Evolutionary conservation across 257 asterid species (phyloP).

Genomic region (Rauvolfia tetraphylla): DNA sequence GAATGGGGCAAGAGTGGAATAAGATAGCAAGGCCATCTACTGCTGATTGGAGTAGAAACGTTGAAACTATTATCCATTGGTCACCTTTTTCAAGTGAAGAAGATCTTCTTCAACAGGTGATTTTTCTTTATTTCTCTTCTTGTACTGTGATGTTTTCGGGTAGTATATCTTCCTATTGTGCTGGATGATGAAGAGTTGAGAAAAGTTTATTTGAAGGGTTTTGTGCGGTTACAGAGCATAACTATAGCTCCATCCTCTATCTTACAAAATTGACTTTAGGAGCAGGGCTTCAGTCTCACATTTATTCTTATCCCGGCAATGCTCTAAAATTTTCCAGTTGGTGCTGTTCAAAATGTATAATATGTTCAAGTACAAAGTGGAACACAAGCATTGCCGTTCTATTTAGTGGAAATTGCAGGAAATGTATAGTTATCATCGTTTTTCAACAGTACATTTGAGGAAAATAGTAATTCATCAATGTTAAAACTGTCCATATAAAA

Average conservation of each 20-base stretch:
- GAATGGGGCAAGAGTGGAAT: slow-evolving; percentile 42
- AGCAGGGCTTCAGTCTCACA: neutral
- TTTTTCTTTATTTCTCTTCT: slow-evolving; percentile 5
- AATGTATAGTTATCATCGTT: neutral
- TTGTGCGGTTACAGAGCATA: neutral
- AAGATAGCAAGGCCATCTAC: slow-evolving; percentile 38
- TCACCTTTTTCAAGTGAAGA: slow-evolving; percentile 86
- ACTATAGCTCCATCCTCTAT: neutral
- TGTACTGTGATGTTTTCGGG: neutral
- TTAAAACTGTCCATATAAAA: neutral
- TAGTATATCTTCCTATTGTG: neutral
- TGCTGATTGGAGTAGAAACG: slow-evolving; percentile 55
- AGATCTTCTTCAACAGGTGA: slow-evolving; percentile 86
- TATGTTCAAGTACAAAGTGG: neutral
- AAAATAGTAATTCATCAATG: too few species aligned
- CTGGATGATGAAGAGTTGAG: neutral
- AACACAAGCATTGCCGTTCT: neutral
- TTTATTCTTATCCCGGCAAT: neutral
- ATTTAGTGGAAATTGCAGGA: neutral
- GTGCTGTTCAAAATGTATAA: too few species aligned
- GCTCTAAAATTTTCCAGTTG: neutral
- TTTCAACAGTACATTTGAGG: neutral
- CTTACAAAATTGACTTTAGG: neutral
- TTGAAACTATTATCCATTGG: slow-evolving; percentile 80
- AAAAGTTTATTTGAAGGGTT: neutral